Base-by-base conservation (phyloP, 441 rosid species). In the Daphne laureola region DNA sequence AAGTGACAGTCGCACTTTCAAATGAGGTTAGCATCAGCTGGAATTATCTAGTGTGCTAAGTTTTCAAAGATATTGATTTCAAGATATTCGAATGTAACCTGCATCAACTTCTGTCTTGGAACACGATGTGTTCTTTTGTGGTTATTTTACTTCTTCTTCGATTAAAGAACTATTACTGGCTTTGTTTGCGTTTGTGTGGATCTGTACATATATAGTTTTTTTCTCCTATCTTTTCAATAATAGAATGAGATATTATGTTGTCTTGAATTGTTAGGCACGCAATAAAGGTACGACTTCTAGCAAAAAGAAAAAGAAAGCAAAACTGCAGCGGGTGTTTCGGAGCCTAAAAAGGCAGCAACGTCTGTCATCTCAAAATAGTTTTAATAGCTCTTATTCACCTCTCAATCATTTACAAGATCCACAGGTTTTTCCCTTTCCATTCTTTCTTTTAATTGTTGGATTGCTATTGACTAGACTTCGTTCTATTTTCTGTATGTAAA, bases 301-400 rank as follows among this genome's bases (percentile, higher is more conserved):
- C 77, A 93, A 93, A 82, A 93, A 83, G 81, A 87, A 90, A 72
- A 93, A 90, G 87, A 78, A 90, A 74, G 99, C 99, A 49, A 93
- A 90, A 72, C 68, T 93, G 76, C 82, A 82, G 70, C 91, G 96
- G 54, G 93, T 81, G 17, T 57, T 80, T 51, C 78, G 83, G 44
- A 87, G 78, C 82, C 80, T 90, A 75, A 90, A 85, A 63, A 87
- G 64, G 66, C 72, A 80, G 69, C 96, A 93, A 60, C 89, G 96
- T 21, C 16, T 79, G 31, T 78, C 97, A 14, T 62, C 82, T 16
- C 82, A 76, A 66, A 80, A 63, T 17, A 68, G 47, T 49, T 54
- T 48, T 71, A 59, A 74, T 35, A 73, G 64, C 58, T 78, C 71
- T 75, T 81, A 81, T 71, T 87, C 93, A 40, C 99, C 96, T 47